Evolutionary conservation across 2,329 filamentous ascomycete species (phyloP), one percentile per base, ranked within the genome.

Genomic region (Colletotrichum camelliae): DNA sequence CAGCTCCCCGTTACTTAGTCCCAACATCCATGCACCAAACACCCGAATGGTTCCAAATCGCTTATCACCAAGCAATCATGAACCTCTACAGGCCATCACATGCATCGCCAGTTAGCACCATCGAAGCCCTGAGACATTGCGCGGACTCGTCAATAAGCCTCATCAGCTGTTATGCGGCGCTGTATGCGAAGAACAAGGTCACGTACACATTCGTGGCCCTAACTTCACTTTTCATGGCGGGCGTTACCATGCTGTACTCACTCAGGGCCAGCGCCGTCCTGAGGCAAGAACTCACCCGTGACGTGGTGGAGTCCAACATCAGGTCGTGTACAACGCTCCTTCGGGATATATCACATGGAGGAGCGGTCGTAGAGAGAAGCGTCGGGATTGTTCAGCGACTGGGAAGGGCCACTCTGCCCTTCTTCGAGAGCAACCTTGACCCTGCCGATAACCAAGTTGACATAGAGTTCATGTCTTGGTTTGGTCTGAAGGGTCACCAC

Each of bases 31-130:
- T 80, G 69, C 77, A 78, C 43, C 80, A 81, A 57, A 80, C 80
- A 10, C 74, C 78, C 7, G 80, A 82, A 29, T 81, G 80, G 81
- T 81, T 81, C 60, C 78, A 81, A 29, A 82, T 80, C 18, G 80
- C 80, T 1, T 80, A 80, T 48, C 80, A 80, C 48, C 78, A 80
- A 35, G 80, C 79, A 12, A 73, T 81, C 15, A 70, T 81, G 43
- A 77, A 77, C 13, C 72, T 81, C 15, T 77, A 81, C 61, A 72
- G 80, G 9, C 80, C 80, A 18, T 81, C 80, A 1, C 79, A 77
- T 18, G 79, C 77, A 2, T 77, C 72, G 3, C 79, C 76, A 0
- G 27, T 62, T 13, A 29, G 65, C 70, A 71, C 67, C 16, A 29
- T 78, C 15, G 71, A 75, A 16, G 74, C 67, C 12, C 43, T 79